Conservation (phyloP, 495 filamentous ascomycete genomes). For the Aspergillus ostianus region DNA sequence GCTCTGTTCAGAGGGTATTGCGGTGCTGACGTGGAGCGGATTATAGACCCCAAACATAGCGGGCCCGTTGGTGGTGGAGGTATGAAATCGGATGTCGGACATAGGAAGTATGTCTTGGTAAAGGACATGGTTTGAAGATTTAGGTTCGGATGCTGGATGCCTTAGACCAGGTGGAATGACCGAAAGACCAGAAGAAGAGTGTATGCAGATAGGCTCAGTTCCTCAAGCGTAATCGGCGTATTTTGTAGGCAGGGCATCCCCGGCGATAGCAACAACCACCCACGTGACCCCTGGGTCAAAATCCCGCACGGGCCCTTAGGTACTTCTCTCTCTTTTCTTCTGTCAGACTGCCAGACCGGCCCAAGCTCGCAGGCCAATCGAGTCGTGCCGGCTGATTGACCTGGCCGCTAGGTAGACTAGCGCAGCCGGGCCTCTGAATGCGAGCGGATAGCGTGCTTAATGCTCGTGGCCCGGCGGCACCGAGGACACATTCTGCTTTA, state of each 20-base stretch:
- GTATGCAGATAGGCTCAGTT: constrained; percentile 2
- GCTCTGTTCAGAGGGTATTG: constrained; percentile 29
- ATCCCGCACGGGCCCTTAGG: background rate
- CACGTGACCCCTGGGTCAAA: background rate
- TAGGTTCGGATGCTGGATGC: constrained; percentile 1
- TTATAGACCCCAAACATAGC: constrained; percentile 34
- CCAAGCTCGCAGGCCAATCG: constrained; percentile 11
- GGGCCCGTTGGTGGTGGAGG: constrained; percentile 29
- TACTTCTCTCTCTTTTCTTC: background rate
- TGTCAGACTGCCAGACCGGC: constrained; percentile 7
- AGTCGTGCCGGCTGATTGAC: background rate
- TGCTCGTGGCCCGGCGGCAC: background rate
- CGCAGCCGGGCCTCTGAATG: background rate
- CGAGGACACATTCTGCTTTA: constrained; percentile 3
- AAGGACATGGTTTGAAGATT: constrained; percentile 20
- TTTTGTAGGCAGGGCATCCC: background rate
- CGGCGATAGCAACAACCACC: background rate
- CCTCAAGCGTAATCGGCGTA: background rate
- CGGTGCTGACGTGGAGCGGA: constrained; percentile 31
- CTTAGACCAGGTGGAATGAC: constrained; percentile 3
- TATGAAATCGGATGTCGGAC: constrained; percentile 34
- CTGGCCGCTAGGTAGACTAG: background rate
- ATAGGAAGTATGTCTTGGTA: constrained; percentile 26
- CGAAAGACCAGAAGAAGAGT: constrained; percentile 5
- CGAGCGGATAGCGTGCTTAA: background rate